Evolutionary conservation across 768 basidiomycete genomes (phyloP), one percentile per base, ranked within the genome.

Genomic region (Coprinopsis marcescibilis): DNA sequence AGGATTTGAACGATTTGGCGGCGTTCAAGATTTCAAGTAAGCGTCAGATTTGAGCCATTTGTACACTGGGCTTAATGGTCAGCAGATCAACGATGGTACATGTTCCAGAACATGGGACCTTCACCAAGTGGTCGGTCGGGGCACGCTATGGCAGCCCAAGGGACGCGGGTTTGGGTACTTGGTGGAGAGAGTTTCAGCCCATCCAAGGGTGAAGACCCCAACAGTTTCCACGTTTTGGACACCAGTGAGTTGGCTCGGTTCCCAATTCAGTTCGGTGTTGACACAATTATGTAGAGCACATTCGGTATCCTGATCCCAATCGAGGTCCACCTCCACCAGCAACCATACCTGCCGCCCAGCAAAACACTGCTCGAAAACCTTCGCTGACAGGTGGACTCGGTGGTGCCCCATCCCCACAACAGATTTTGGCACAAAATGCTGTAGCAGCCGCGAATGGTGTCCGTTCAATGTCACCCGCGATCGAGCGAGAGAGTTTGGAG

Each of bases 41-140:
- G 94, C 78, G 19, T 15, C 26, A 21, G 21, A 38, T 37, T 20
- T 24, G 43, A 33, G 38, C 35, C 43, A 19, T 24, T 46, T 36
- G 44, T 38, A 24, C 25, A n/a, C 43, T 37, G 11, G 25, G 19
- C 44, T 54, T 41, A 54, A 43, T 23, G 33, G 50, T 38, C 21
- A 5, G 20, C 61, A 97, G 95, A 93, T 65, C 89, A 92, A 59
- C 77, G 96, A 56, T 99, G 96, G 96, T 99, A 94, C 68, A 98
- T 94, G 91, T 99, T 99, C 72, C 93, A 97, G 65, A 96, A 97
- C 60, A 99, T 99, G 96, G 96, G 96, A 0, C 95, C 95, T 14
- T 80, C 90, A 13, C 96, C 96, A 1, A 83, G 75, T 32, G 89
- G 91, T 2, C 78, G 96, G 41, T 94, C 91, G 7, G 96, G 96